Percentiles rank a stretch among this genome's conserved stretches.
These are phyloP conservation scores for Rhipidocladum racemiflorum DNA, from an alignment of 176 grass and related monocot genomes.

Conservation along the genomic window DNA sequence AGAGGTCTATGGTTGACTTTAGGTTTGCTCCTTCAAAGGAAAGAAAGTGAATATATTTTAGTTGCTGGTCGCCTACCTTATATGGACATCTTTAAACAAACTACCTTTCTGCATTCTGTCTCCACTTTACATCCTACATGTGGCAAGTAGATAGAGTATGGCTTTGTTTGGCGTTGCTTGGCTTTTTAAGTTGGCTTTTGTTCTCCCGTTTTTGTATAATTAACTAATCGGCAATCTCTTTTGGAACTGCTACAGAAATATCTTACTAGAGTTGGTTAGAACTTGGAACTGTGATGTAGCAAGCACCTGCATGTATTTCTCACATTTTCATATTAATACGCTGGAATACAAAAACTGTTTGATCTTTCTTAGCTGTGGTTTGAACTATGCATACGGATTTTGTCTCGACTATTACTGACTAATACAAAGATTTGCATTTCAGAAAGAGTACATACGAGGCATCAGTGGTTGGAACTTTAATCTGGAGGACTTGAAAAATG, in stretches of 20 bases:
- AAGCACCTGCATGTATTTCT: background rate
- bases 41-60: background rate
- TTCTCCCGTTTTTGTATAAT: constrained; percentile 11
- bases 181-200: background rate
- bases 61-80: background rate
- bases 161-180: background rate
- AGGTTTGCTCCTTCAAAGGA: background rate
- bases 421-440: constrained; percentile 36
- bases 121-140: background rate
- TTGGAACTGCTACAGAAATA: background rate
- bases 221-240: background rate
- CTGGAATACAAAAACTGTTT: background rate
- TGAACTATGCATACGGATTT: constrained; percentile 17
- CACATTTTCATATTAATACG: background rate
- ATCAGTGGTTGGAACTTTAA: constrained; percentile 99
- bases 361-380: constrained; percentile 1
- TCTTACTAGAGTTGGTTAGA: constrained; percentile 4
- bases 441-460: constrained; percentile 94
- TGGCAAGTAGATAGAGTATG: constrained; percentile 4
- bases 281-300: constrained; percentile 25
- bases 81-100: constrained; percentile 16
- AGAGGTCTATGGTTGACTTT: background rate
- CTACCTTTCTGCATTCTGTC: background rate
- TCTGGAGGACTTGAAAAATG: constrained; percentile 92
- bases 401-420: constrained; percentile 3